These are phyloP conservation scores for Coix lacrymajobi DNA, from an alignment of 176 grass and related monocot species.

Conservation along the genomic window DNA sequence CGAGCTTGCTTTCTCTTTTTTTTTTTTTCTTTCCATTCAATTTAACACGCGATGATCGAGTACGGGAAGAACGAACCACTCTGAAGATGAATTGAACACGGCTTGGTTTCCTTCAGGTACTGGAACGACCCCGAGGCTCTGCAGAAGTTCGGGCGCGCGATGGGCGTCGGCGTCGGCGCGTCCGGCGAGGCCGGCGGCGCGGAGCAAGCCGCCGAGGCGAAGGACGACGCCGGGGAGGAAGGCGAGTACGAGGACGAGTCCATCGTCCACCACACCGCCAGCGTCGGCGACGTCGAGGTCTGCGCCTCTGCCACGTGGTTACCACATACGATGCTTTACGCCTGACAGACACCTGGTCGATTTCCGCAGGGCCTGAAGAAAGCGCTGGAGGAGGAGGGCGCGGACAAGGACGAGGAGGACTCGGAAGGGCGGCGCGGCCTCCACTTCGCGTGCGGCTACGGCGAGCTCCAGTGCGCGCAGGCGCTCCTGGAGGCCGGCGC, in stretches of 20 bases:
- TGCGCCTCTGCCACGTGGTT: not conserved
- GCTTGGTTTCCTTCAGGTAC: conserved; percentile 46
- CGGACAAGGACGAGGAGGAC: conserved; percentile 90
- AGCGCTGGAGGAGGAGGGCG: conserved; percentile 69
- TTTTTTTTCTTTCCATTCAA: no score
- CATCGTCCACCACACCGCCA: conserved; percentile 75
- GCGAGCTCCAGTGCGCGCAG: conserved; percentile 72
- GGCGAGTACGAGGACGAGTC: conserved; percentile 82
- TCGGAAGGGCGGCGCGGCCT: conserved; percentile 80
- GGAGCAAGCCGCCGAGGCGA: conserved; percentile 3
- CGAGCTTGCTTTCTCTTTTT: no score
- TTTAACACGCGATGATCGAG: no score
- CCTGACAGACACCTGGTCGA: no score
- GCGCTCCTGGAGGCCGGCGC: conserved; percentile 65
- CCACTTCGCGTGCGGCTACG: conserved; percentile 94
- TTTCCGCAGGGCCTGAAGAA: conserved; percentile 68
- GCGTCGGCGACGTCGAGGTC: conserved; percentile 84
- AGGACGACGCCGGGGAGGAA: conserved; percentile 56
- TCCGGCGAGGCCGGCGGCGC: conserved; percentile 18
- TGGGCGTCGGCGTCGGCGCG: conserved; percentile 60
- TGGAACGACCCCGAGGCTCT: conserved; percentile 97
- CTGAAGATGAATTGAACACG: no score
- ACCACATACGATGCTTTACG: no score
- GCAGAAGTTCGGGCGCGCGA: conserved; percentile 82
- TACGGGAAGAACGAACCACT: no score